phyloP scores from a whole-genome alignment of 164 flowering plant genomes.

The Piper betle region DNA sequence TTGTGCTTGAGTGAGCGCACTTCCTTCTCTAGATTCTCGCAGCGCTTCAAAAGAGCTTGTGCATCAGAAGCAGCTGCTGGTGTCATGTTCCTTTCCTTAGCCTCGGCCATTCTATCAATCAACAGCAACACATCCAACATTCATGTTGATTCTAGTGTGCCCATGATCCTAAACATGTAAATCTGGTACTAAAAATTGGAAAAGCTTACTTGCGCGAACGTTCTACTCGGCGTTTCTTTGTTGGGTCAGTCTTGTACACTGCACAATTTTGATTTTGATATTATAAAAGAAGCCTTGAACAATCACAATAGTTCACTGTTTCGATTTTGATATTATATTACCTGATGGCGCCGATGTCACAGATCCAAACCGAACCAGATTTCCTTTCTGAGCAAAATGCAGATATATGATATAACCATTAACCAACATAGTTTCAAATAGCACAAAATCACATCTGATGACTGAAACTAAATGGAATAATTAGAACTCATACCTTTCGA shows the following conservation, averaged over 20 bases:
- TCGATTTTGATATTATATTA: conserved; percentile 9
- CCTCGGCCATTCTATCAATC: conserved; percentile 69
- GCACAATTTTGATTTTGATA: conserved; percentile 14
- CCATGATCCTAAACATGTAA: too few species aligned
- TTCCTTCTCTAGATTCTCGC: conserved; percentile 83
- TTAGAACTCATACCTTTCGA: conserved; percentile 30
- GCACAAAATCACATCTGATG: neutral
- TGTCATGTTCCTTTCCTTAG: conserved; percentile 55
- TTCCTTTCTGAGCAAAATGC: conserved; percentile 33
- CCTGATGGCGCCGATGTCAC: conserved; percentile 56
- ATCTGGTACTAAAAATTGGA: too few species aligned
- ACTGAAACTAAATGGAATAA: too few species aligned
- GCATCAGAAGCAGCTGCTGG: conserved; percentile 56
- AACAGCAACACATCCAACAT: neutral
- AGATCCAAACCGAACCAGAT: conserved; percentile 54
- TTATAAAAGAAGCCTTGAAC: too few species aligned
- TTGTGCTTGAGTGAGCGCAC: conserved; percentile 76
- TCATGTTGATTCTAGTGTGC: too few species aligned
- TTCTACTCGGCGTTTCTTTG: conserved; percentile 76
- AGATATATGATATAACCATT: neutral
- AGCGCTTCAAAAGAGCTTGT: conserved; percentile 57
- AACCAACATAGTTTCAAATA: too few species aligned
- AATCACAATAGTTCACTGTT: neutral
- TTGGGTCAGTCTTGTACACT: conserved; percentile 59
- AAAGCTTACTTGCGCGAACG: conserved; percentile 53